Percentiles rank a stretch among this genome's conserved stretches.
Evolutionary conservation across 805 yeast genomes (phyloP).

Genomic region (Lipomyces starkeyi): DNA sequence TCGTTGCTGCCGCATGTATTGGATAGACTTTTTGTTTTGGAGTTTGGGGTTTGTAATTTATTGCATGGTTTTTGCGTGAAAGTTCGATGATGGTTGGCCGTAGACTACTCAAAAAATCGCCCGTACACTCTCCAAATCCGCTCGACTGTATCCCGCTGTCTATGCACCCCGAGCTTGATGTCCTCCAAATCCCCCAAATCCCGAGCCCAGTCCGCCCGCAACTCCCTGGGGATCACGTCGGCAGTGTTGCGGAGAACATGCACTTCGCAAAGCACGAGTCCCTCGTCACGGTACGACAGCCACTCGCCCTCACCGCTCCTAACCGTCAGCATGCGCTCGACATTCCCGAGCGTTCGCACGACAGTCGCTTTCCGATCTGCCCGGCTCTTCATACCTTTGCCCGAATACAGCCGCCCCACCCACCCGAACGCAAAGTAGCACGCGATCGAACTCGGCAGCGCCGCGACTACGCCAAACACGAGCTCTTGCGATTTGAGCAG

Average conservation of each 20-base stretch:
- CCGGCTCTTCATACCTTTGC: slow-evolving; percentile 43
- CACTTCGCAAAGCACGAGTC: slow-evolving; percentile 70
- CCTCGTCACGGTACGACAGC: slow-evolving; percentile 54
- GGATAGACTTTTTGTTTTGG: background rate
- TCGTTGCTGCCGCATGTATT: too few species aligned
- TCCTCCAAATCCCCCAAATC: slow-evolving; percentile 68
- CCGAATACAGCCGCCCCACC: slow-evolving; percentile 41
- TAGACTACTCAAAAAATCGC: slow-evolving; percentile 9
- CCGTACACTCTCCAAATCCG: slow-evolving; percentile 37
- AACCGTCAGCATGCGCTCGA: slow-evolving; percentile 59
- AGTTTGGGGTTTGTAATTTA: background rate
- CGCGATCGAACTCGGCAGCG: slow-evolving; percentile 72
- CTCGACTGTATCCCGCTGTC: slow-evolving; percentile 56
- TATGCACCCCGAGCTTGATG: slow-evolving; percentile 46
- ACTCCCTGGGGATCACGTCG: slow-evolving; percentile 54
- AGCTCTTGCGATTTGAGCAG: slow-evolving; percentile 88
- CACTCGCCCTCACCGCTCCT: slow-evolving; percentile 13
- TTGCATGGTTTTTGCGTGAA: background rate
- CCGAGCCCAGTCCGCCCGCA: slow-evolving; percentile 61
- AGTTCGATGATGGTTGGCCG: too few species aligned
- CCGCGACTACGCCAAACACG: slow-evolving; percentile 90
- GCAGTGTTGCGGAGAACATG: slow-evolving; percentile 62
- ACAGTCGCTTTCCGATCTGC: slow-evolving; percentile 45
- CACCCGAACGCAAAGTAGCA: slow-evolving; percentile 37
- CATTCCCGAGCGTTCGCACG: slow-evolving; percentile 57